phyloP scores from a whole-genome alignment of 1,139 yeast genomes.

The Hansenula sp. region DNA sequence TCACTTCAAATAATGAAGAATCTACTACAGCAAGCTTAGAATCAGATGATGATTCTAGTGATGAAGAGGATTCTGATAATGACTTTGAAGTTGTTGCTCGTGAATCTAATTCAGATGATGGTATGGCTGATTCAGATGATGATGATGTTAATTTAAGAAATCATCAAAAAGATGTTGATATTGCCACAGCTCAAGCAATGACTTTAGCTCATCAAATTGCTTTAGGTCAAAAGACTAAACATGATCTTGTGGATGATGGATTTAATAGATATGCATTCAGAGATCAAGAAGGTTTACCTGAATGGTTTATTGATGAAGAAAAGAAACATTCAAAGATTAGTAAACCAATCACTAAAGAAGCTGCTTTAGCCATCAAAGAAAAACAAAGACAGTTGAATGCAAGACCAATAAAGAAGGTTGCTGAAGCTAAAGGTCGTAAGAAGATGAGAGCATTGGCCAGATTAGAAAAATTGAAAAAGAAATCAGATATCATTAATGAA shows the following conservation, averaged over 20 bases:
- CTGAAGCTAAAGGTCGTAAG: slow-evolving; percentile 96
- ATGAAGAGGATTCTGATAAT: slow-evolving; percentile 30
- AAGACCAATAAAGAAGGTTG: slow-evolving; percentile 95
- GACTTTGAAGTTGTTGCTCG: slow-evolving; percentile 55
- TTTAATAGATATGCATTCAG: slow-evolving; percentile 89
- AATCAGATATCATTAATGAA: slow-evolving; percentile 87
- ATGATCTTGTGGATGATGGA: slow-evolving; percentile 86
- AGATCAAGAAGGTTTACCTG: slow-evolving; percentile 86
- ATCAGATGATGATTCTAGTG: slow-evolving; percentile 21
- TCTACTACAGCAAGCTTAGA: slow-evolving; percentile 18
- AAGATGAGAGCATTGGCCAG: slow-evolving; percentile 89
- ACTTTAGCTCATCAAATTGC: slow-evolving; percentile 96
- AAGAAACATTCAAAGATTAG: slow-evolving; percentile 76
- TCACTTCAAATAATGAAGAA: background rate
- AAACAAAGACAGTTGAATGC: slow-evolving; percentile 90
- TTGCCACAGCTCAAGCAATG: slow-evolving; percentile 96
- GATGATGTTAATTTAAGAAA: slow-evolving; percentile 34
- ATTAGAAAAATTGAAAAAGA: slow-evolving; percentile 87
- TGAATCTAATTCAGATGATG: slow-evolving; percentile 32
- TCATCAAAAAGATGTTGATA: slow-evolving; percentile 64
- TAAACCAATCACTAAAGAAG: slow-evolving; percentile 95
- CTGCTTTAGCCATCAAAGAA: slow-evolving; percentile 86
- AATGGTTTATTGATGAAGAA: slow-evolving; percentile 95
- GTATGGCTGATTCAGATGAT: slow-evolving; percentile 34
- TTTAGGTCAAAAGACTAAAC: slow-evolving; percentile 76